A percentile compares a stretch with the other conserved stretches of the same genome.
Conservation (phyloP, 1,139 yeast species). For the Taphrina confusa region DNA sequence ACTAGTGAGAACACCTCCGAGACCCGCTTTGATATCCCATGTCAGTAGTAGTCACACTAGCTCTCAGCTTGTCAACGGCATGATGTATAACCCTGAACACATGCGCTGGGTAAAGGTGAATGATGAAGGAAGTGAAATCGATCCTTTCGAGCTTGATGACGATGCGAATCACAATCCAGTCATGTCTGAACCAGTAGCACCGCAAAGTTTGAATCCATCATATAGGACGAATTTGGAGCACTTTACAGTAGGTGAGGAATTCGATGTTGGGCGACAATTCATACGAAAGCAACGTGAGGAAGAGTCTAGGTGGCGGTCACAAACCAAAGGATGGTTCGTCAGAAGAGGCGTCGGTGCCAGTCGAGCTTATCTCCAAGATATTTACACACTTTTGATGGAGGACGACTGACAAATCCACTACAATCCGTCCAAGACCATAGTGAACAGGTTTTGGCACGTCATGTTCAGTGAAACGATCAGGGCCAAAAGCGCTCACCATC, state of each 20-base stretch:
- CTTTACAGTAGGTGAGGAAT: slow-evolving; percentile 49
- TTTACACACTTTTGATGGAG: slow-evolving; percentile 10
- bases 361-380: slow-evolving; percentile 34
- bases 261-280: slow-evolving; percentile 50
- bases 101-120: slow-evolving; percentile 57
- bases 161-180: slow-evolving; percentile 43
- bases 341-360: slow-evolving; percentile 44
- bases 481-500: too few relatives aligned
- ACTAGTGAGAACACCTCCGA: slow-evolving; percentile 41
- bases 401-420: slow-evolving; percentile 9
- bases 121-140: slow-evolving; percentile 49
- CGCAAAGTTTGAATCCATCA: background rate
- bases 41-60: slow-evolving; percentile 42
- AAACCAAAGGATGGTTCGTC: slow-evolving; percentile 57
- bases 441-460: too few relatives aligned
- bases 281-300: slow-evolving; percentile 54
- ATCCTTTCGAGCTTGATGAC: slow-evolving; percentile 59
- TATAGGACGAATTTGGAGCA: slow-evolving; percentile 15
- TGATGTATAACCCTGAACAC: slow-evolving; percentile 63
- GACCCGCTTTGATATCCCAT: slow-evolving; percentile 48
- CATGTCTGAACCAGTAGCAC: background rate
- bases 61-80: slow-evolving; percentile 53
- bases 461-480: too few relatives aligned
- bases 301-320: slow-evolving; percentile 55
- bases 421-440: too few relatives aligned